phyloP scores from a whole-genome alignment of 208 protist species.

The Lotmaria passim region DNA sequence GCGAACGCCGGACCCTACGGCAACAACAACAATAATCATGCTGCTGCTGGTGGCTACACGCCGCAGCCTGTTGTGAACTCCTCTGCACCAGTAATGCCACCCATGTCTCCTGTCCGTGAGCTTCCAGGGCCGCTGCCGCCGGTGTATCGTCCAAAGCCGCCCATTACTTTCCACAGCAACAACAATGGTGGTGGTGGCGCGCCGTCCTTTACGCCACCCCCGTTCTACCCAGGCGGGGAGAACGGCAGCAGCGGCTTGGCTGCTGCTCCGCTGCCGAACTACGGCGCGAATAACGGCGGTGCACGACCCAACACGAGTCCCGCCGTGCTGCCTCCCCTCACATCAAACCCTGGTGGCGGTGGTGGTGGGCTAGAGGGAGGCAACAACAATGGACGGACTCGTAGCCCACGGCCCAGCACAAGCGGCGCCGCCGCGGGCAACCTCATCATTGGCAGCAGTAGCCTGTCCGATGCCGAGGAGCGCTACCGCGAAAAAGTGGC shows the following conservation, averaged over 20 bases:
- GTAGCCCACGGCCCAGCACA: conserved; percentile 20
- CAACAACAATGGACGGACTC: conserved; percentile 2
- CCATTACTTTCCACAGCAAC: conserved; percentile 39
- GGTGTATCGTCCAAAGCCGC: conserved; percentile 51
- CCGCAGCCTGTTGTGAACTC: conserved; percentile 27
- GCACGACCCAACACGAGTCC: conserved; percentile 23
- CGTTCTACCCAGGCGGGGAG: conserved; percentile 2
- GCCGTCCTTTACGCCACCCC: background rate
- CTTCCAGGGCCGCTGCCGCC: conserved; percentile 44
- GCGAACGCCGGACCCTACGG: conserved; percentile 2
- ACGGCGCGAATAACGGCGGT: conserved; percentile 4
- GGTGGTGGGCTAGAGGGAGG: background rate
- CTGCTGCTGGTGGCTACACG: conserved; percentile 6
- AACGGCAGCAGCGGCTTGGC: background rate
- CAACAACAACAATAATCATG: conserved; percentile 16
- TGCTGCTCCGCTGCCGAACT: conserved; percentile 11
- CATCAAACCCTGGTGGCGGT: background rate
- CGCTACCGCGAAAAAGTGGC: conserved; percentile 36
- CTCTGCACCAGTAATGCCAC: conserved; percentile 31
- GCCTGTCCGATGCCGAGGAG: conserved; percentile 32
- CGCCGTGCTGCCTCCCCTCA: conserved; percentile 15
- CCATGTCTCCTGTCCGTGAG: conserved; percentile 27
- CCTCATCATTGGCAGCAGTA: conserved; percentile 31
- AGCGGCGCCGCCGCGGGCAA: conserved; percentile 16
- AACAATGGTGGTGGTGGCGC: no score